Evolutionary conservation across 2,329 filamentous ascomycete species (phyloP).

Genomic region (Calonectria fujianensis): DNA sequence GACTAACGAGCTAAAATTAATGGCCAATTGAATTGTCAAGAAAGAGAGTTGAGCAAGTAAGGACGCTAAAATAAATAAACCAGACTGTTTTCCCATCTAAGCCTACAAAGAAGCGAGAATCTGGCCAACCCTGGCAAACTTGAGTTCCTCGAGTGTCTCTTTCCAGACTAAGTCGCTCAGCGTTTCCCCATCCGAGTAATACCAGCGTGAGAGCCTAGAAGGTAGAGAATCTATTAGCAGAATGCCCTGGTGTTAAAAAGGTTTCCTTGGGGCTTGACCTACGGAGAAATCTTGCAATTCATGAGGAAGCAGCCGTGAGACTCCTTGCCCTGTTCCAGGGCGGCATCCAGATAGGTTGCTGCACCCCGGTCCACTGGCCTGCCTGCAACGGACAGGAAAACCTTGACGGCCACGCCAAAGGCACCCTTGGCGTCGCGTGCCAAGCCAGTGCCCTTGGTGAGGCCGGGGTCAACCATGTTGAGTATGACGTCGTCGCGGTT

Average conservation of each 20-base stretch:
- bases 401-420: constrained; percentile 20
- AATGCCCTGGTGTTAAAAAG: rapidly evolving
- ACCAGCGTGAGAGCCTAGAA: constrained; percentile 45
- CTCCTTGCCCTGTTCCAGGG: constrained; percentile 66
- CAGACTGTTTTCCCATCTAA: background rate
- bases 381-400: constrained; percentile 49
- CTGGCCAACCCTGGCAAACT: constrained; percentile 20
- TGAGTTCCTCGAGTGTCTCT: constrained; percentile 44
- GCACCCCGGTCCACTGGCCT: constrained; percentile 63
- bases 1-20: background rate
- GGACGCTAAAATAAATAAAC: background rate
- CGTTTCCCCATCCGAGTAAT: constrained; percentile 40
- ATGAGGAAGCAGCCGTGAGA: constrained; percentile 71
- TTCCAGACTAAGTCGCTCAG: constrained; percentile 45
- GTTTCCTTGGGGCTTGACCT: constrained; percentile 2
- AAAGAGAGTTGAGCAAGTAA: no score
- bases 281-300: constrained; percentile 62
- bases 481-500: constrained; percentile 58
- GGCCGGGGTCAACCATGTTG: constrained; percentile 61
- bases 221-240: background rate
- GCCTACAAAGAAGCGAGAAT: constrained; percentile 51
- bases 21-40: background rate
- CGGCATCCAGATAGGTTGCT: constrained; percentile 68
- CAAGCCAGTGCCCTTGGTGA: constrained; percentile 54
- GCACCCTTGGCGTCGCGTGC: constrained; percentile 41